Conservation (phyloP, 2,329 filamentous ascomycete genomes). For the Nakataea oryzae region DNA sequence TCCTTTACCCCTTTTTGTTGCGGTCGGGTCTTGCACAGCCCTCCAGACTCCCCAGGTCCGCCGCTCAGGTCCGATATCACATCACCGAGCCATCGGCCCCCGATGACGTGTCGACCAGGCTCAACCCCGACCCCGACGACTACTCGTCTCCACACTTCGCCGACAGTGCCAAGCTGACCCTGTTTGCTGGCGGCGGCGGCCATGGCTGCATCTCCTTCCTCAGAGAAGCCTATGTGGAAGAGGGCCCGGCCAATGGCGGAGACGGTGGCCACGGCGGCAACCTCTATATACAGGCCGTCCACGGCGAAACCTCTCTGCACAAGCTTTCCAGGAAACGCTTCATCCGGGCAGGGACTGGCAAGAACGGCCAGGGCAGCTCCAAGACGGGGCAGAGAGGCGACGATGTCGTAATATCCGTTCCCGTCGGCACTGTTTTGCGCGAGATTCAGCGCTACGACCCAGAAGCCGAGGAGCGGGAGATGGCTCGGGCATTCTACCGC, state of each 20-base stretch:
- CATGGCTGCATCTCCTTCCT: slow-evolving; percentile 92
- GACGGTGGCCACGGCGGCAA: slow-evolving; percentile 88
- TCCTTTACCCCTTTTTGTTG: slow-evolving; percentile 39
- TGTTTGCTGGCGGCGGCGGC: slow-evolving; percentile 74
- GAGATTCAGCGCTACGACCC: slow-evolving; percentile 76
- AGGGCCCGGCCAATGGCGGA: slow-evolving; percentile 88
- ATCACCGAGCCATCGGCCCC: slow-evolving; percentile 12
- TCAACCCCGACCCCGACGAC: slow-evolving; percentile 76
- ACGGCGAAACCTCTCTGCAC: slow-evolving; percentile 85
- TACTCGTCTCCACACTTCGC: slow-evolving; percentile 77
- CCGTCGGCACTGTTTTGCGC: slow-evolving; percentile 81
- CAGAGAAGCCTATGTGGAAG: slow-evolving; percentile 78
- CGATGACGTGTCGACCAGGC: slow-evolving; percentile 34
- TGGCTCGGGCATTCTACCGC: slow-evolving; percentile 18
- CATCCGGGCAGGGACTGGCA: slow-evolving; percentile 65
- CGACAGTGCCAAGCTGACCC: slow-evolving; percentile 69
- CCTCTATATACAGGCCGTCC: slow-evolving; percentile 87
- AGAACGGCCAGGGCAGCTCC: slow-evolving; percentile 64
- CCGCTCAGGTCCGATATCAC: slow-evolving; percentile 13
- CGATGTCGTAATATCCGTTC: slow-evolving; percentile 81
- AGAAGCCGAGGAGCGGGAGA: slow-evolving; percentile 49
- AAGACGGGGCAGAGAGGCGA: slow-evolving; percentile 71
- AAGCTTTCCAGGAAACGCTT: slow-evolving; percentile 74
- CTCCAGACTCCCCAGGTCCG: neutral
- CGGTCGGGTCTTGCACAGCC: neutral